Base-by-base conservation (phyloP, 805 yeast genomes). In the Sungouiella blattae region DNA sequence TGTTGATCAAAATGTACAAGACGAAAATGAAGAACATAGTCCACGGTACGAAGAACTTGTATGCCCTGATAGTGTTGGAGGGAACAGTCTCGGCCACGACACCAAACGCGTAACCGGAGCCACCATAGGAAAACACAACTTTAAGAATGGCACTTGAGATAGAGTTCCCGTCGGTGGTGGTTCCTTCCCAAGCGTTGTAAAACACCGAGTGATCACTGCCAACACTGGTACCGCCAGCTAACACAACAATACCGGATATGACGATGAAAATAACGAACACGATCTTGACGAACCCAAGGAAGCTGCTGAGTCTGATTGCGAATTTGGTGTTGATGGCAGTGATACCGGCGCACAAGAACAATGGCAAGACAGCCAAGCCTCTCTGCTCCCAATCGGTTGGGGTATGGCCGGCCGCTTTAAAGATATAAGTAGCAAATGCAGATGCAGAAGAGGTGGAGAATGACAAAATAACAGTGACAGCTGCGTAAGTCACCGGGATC, bases 41-140 rank as follows among this genome's bases (percentile, higher is more conserved):
- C 2, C 41, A 28, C n/a, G 69, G 69, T 17, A 63, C 55, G 28
- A 53, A 53, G 24, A 25, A 40, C 24, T 50, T 49, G 44, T 50
- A 55, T 31, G 57, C 47, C 28, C 49, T 54, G 33, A 53, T 52
- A 18, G 58, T 49, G 44, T 53, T 42, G 39, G 44, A 46, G 11
- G 57, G 58, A 33, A 45, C 39, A 6, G 60, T 43, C 35, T 58
- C 64, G 6, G 62, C 64, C 6, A 50, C 61, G 21, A 68, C 59
- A 9, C 57, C 59, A 44, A 69, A 60, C 0, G 67, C 66, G 47
- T 69, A 69, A 7, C 47, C 45, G 13, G 62, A 46, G 25, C 75
- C 75, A 34, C 69, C 60, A 38, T 63, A 70, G 1, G 74, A 57
- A 32, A 69, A 70, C 3, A 69, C 55, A 27, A 66, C 71, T 58